phyloP scores from a whole-genome alignment of 495 filamentous ascomycete species.

The Halenospora varia region DNA sequence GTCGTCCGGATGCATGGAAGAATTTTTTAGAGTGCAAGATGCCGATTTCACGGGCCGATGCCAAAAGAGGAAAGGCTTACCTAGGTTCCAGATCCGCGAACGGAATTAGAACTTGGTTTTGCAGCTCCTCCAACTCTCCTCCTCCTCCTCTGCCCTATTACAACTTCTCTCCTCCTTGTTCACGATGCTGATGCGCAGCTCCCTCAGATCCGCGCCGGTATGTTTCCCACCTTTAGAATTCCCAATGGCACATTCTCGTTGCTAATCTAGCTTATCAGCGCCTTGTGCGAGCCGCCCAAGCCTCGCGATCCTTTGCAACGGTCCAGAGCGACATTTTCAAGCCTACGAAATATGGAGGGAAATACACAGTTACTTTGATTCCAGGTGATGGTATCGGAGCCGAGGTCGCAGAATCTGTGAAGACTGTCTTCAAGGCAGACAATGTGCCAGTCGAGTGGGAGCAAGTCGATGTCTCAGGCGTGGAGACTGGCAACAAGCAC shows the following conservation, averaged over 20 bases:
- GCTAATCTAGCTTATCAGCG: conserved; percentile 38
- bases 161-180: conserved; percentile 4
- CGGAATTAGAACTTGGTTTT: conserved; percentile 1
- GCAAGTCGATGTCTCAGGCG: conserved; percentile 92
- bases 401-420: conserved; percentile 95
- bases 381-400: conserved; percentile 98
- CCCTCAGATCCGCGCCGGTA: conserved; percentile 45
- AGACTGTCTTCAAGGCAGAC: conserved; percentile 99
- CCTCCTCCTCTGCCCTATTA: background rate
- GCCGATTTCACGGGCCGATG: background rate
- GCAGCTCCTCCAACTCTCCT: background rate
- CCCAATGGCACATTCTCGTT: conserved; percentile 22
- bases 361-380: conserved; percentile 98
- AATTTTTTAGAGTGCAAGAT: background rate
- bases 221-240: conserved; percentile 4
- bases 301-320: conserved; percentile 59
- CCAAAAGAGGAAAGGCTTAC: conserved; percentile 9
- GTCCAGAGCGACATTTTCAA: conserved; percentile 90
- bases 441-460: conserved; percentile 99
- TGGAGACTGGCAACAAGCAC: conserved; percentile 81
- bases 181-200: conserved; percentile 61
- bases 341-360: conserved; percentile 98
- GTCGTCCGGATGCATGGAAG: background rate
- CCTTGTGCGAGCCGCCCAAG: conserved; percentile 49
- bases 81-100: background rate